Percentiles rank a stretch among this genome's conserved stretches.
These are phyloP conservation scores for Actinomucor elegans DNA, from an alignment of 371 early-diverging fungal species.

Conservation along the genomic window DNA sequence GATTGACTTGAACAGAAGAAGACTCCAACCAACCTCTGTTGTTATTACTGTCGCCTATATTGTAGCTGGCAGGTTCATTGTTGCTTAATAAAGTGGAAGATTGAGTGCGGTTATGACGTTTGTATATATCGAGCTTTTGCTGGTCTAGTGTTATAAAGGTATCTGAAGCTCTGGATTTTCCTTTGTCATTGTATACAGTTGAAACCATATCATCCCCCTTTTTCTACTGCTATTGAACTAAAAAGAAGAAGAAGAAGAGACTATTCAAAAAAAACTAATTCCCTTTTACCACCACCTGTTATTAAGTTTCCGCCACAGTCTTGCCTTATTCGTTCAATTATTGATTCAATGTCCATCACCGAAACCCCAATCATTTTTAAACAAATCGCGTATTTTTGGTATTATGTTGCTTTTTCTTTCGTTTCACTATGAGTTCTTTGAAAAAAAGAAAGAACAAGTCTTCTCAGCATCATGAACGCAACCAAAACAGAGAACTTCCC, in stretches of 20 bases:
- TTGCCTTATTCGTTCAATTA: too few relatives aligned
- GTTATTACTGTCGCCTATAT: not conserved
- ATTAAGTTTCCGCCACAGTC: too few relatives aligned
- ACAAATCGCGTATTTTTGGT: too few relatives aligned
- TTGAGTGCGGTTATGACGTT: not conserved
- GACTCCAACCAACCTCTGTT: constrained; percentile 24
- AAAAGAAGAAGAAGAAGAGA: not conserved
- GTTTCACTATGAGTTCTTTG: not conserved
- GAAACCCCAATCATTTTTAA: too few relatives aligned
- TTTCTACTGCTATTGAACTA: too few relatives aligned
- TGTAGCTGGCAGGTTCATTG: not conserved
- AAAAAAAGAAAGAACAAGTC: constrained; percentile 1
- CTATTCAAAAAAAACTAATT: too few relatives aligned
- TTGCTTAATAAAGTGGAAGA: not conserved
- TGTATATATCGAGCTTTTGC: too few relatives aligned
- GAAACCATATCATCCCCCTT: too few relatives aligned
- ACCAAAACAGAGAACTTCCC: constrained; percentile 10
- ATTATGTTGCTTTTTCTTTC: constrained; percentile 1
- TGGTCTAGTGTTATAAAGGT: not conserved
- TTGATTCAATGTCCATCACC: too few relatives aligned
- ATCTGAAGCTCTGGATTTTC: too few relatives aligned
- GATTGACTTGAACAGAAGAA: constrained; percentile 7
- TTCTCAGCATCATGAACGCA: not conserved
- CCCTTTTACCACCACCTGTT: too few relatives aligned
- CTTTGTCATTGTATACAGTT: too few relatives aligned